Base-by-base conservation (phyloP, 1,139 yeast genomes). In the Suhomyces panamericanus region DNA sequence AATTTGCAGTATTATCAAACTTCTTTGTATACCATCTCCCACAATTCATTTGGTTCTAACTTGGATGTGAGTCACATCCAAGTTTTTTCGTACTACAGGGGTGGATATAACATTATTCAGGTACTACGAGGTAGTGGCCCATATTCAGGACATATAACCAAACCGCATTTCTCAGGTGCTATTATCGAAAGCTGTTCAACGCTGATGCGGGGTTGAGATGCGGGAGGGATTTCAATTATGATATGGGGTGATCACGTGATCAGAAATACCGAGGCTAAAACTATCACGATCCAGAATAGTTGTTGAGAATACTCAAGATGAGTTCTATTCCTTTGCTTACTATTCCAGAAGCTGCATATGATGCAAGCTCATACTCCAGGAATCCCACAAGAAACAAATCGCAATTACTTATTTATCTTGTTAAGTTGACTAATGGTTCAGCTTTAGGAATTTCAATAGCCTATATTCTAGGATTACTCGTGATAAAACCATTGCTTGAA, bases 311-410 rank as follows among this genome's bases (percentile, higher is more conserved):
- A 20, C 24, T 20, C 24, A 20, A 20, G 24, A 44, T 41, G 41
- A 17, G 17, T 6, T 14, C 31, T 3, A 62, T 73, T 6, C 76
- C 77, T 1, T 56, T 62, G 22, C 57, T 73, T 15, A 69, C 78
- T 1, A 70, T 74, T 1, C 78, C 79, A 2, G 79, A 74, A 49
- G 47, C 73, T 2, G 70, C 78, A 0, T 74, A 65, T 49, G 74
- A 73, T 46, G 62, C 70, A 2, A 50, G 59, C 14, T 49, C 58
- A 9, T 70, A 66, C 48, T 37, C 38, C 2, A 29, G 14, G 14
- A 13, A 11, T 3, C 3, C 32, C 9, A 30, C 30, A 6, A 51
- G 57, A n/a, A 55, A 59, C n/a, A 52, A 52, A 40, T 67, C 75
- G 4, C 54, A 56, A 14, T 49, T 71, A 16, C 49, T 69, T 13